Conservation (phyloP, 2,329 filamentous ascomycete species). For the Macrophomina phaseolina region DNA sequence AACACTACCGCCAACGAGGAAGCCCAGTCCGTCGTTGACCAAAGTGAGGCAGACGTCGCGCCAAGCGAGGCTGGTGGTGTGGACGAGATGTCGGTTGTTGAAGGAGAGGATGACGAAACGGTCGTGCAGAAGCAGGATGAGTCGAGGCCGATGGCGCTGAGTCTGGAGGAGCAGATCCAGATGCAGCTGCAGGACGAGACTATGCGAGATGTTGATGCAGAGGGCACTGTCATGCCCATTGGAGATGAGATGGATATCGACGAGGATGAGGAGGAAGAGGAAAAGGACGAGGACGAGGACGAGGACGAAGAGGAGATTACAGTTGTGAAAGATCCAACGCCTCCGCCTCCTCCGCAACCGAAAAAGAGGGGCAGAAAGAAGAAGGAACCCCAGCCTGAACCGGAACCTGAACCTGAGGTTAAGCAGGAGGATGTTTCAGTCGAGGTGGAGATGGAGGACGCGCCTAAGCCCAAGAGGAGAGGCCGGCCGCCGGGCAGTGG, state of each 20-base stretch:
- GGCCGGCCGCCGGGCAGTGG: conserved; percentile 8
- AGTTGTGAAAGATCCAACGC: conserved; percentile 11
- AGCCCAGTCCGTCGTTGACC: conserved; percentile 28
- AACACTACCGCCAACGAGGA: conserved; percentile 29
- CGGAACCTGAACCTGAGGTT: not conserved
- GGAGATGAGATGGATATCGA: conserved; percentile 23
- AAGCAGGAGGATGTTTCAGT: not conserved
- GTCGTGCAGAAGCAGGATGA: conserved; percentile 5
- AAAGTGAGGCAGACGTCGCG: not conserved
- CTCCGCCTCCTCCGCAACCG: conserved; percentile 8
- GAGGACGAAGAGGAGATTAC: conserved; percentile 30
- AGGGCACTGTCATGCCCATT: conserved; percentile 36
- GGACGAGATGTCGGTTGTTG: conserved; percentile 8
- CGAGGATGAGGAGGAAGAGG: conserved; percentile 26
- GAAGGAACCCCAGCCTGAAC: not conserved
- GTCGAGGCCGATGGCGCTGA: not conserved
- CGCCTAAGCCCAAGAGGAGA: not conserved
- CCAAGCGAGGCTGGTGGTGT: not conserved
- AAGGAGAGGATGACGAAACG: conserved; percentile 30
- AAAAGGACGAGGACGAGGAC: conserved; percentile 34
- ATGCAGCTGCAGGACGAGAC: conserved; percentile 26
- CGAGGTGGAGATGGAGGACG: not conserved
- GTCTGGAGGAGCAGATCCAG: conserved; percentile 27
- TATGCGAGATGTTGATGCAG: conserved; percentile 38
- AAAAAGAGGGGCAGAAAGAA: conserved; percentile 11